Evolutionary conservation across 768 basidiomycete species (phyloP).

Genomic region (Cystoderma amianthinum): DNA sequence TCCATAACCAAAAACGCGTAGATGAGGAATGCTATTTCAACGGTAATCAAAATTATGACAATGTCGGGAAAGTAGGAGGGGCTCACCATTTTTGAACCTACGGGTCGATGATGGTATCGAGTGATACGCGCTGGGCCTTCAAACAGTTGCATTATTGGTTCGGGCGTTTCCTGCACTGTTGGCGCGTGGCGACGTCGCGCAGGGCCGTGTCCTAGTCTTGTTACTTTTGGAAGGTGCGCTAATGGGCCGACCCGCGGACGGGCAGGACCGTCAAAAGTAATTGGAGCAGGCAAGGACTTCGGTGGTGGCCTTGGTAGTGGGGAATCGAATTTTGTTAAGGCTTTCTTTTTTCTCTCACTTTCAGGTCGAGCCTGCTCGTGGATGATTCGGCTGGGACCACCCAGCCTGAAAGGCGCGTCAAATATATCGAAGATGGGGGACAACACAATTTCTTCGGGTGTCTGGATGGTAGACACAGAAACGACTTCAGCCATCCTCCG

Average conservation of each 20-base stretch:
- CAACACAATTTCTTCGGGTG: constrained; percentile 16
- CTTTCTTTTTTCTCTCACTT: constrained; percentile 2
- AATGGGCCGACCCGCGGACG: constrained; percentile 18
- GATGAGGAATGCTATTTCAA: constrained; percentile 3
- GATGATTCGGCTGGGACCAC: constrained; percentile 24
- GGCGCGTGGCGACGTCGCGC: constrained; percentile 13
- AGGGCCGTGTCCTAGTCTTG: constrained; percentile 10
- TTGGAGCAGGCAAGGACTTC: constrained; percentile 32
- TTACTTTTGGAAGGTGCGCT: constrained; percentile 13
- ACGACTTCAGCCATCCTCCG: constrained; percentile 13
- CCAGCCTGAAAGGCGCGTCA: constrained; percentile 35
- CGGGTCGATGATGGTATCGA: constrained; percentile 17
- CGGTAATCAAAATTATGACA: background rate
- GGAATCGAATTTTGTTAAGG: constrained; percentile 6
- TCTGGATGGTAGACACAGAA: constrained; percentile 9
- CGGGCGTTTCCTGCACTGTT: constrained; percentile 16
- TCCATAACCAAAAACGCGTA: background rate
- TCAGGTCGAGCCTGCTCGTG: constrained; percentile 13
- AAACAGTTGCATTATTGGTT: constrained; percentile 29
- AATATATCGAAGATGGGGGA: constrained; percentile 43
- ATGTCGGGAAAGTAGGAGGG: background rate
- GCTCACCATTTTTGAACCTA: constrained; percentile 10
- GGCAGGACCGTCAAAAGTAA: constrained; percentile 45
- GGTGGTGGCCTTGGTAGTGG: constrained; percentile 16
- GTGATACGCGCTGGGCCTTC: constrained; percentile 38